These are phyloP conservation scores for Thermothelomyces thermophilus DNA, from an alignment of 2,329 filamentous ascomycete species.

Conservation along the genomic window DNA sequence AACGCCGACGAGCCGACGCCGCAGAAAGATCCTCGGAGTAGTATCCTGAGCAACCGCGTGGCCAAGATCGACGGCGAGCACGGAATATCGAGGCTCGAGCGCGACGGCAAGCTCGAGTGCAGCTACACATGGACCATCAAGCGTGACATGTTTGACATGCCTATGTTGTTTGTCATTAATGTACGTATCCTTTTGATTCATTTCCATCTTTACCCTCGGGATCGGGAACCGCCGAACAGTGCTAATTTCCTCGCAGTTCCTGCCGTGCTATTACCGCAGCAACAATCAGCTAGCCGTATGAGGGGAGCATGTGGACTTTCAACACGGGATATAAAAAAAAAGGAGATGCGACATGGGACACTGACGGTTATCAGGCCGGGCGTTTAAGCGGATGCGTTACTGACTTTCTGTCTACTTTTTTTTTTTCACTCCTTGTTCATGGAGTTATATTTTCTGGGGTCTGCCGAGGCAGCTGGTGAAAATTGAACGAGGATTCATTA, in stretches of 20 bases:
- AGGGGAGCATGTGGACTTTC: constrained; percentile 5
- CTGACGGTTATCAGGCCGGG: constrained; percentile 6
- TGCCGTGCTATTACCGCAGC: constrained; percentile 54
- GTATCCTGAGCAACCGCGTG: constrained; percentile 53
- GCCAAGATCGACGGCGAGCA: constrained; percentile 63
- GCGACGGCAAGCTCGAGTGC: constrained; percentile 87
- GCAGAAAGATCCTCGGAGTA: constrained; percentile 41
- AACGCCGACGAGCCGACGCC: constrained; percentile 30
- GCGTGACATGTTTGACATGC: constrained; percentile 94
- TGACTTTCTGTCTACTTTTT: too few relatives aligned
- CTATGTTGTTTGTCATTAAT: constrained; percentile 97
- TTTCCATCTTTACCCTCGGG: not conserved
- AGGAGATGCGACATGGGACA: constrained; percentile 5
- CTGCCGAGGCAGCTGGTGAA: not conserved
- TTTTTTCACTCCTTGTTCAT: too few relatives aligned
- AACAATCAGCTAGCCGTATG: constrained; percentile 53
- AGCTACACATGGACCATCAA: constrained; percentile 97
- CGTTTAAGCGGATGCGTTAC: constrained; percentile 7
- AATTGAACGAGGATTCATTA: constrained; percentile 2
- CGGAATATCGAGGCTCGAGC: constrained; percentile 75
- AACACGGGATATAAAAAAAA: constrained; percentile 10
- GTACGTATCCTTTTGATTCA: constrained; percentile 51
- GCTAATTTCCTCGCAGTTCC: constrained; percentile 39
- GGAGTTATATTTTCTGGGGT: not conserved
- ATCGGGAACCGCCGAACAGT: not conserved